Base-by-base conservation (phyloP, 352 stramenopile genomes). In the Globisporangium spinosum region DNA sequence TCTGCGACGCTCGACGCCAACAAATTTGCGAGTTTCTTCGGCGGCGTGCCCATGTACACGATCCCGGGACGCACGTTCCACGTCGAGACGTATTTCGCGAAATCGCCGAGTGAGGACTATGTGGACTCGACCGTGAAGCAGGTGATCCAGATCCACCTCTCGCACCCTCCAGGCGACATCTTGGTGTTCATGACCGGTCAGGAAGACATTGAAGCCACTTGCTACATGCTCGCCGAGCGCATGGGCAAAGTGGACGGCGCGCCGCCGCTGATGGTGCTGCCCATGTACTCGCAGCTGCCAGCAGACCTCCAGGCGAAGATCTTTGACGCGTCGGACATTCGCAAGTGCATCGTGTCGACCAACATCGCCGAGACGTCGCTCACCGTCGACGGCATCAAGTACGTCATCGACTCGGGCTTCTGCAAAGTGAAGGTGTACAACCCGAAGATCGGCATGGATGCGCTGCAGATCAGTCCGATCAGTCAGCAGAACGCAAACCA, bases 361-460 rank as follows among this genome's bases (percentile, higher is more conserved):
- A 99, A 99, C 76, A 98, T 99, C 62, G 96, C 97, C 0, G 97
- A 99, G 77, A 99, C 96, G 2, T 97, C 87, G 57, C 81, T 98
- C 29, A 98, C 93, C 13, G 93, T 99, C 4, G 94, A 99, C 73
- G 97, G 97, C 40, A 99, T 99, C 76, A 95, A 97, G 68, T 99
- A 99, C 76, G 97, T 99, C 5, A 98, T 99, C 34, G 97, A 99
- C 78, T 87, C 87, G 4, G 98, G 98, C 2, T 99, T 96, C 74
- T 99, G 93, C 79, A 99, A 99, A 72, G 90, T 99, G 15, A 99
- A 99, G 74, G 97, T 99, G 17, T 99, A 99, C 84, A 99, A 99
- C 82, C 94, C 97, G 0, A 97, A 97, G 74, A 99, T 99, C 75
- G 98, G 98, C 63, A 99, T 99, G 98, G 97, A 99, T 78, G 90